Evolutionary conservation across 345 rosid species (phyloP).

Genomic region (Acer yangbiense): DNA sequence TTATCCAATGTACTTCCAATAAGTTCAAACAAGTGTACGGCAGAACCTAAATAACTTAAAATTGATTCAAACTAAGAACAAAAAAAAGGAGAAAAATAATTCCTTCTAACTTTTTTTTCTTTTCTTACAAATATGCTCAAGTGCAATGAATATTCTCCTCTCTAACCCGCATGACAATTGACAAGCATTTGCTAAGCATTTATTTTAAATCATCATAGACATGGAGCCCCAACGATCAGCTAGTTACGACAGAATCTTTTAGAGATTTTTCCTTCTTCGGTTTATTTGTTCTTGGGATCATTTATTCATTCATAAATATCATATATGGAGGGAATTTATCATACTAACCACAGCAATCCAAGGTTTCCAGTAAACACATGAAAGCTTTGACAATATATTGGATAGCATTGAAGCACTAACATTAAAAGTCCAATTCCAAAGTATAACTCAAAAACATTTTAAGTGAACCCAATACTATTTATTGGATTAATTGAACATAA

Average conservation of each 20-base stretch:
- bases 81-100: neutral
- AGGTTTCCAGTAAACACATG: neutral
- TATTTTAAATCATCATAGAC: neutral
- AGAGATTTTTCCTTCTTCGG: neutral
- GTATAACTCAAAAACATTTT: neutral
- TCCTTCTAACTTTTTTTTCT: neutral
- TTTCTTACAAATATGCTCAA: neutral
- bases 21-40: neutral
- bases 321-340: neutral
- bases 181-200: neutral
- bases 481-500: neutral
- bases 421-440: neutral
- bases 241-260: neutral
- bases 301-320: neutral
- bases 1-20: neutral
- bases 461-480: neutral
- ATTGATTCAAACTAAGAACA: no score
- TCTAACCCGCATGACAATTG: neutral
- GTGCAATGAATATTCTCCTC: neutral
- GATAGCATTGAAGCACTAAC: neutral
- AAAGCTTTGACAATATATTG: neutral
- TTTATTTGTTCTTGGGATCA: neutral
- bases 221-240: neutral
- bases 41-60: neutral
- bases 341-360: neutral